Percentiles rank a stretch among this genome's conserved stretches.
These are phyloP conservation scores for Kodamaea sagamina DNA, from an alignment of 805 yeast species.

Conservation along the genomic window DNA sequence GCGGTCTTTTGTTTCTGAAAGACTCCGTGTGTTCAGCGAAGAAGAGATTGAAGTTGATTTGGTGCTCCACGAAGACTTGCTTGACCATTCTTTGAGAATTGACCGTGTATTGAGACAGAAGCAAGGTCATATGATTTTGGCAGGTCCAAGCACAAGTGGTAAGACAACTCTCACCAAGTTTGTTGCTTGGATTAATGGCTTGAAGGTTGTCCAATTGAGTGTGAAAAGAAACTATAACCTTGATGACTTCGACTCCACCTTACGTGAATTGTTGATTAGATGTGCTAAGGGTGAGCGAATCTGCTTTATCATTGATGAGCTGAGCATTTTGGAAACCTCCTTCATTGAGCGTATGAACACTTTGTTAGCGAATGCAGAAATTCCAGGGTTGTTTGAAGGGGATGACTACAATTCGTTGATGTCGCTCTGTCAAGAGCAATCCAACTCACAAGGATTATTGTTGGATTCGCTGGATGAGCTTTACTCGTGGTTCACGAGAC, in stretches of 20 bases:
- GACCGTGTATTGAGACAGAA: constrained; percentile 81
- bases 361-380: constrained; percentile 86
- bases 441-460: constrained; percentile 59
- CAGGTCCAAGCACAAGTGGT: constrained; percentile 83
- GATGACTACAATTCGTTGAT: constrained; percentile 62
- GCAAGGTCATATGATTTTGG: constrained; percentile 87
- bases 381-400: constrained; percentile 84
- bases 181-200: constrained; percentile 90
- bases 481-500: constrained; percentile 70
- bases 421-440: constrained; percentile 55
- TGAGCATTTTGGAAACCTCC: constrained; percentile 70
- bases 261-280: constrained; percentile 52
- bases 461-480: constrained; percentile 66
- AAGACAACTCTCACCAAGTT: constrained; percentile 74
- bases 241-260: constrained; percentile 64
- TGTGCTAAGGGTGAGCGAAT: constrained; percentile 57
- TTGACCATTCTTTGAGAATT: constrained; percentile 74
- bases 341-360: constrained; percentile 92
- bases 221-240: constrained; percentile 57
- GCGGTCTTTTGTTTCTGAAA: constrained; percentile 55
- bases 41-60: constrained; percentile 68
- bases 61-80: constrained; percentile 64
- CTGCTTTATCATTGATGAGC: constrained; percentile 80
- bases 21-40: constrained; percentile 72
- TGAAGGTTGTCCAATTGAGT: constrained; percentile 57